Percentiles rank a stretch among this genome's conserved stretches.
These are phyloP conservation scores for Ulmus americana DNA, from an alignment of 331 rosid genomes.

Conservation along the genomic window DNA sequence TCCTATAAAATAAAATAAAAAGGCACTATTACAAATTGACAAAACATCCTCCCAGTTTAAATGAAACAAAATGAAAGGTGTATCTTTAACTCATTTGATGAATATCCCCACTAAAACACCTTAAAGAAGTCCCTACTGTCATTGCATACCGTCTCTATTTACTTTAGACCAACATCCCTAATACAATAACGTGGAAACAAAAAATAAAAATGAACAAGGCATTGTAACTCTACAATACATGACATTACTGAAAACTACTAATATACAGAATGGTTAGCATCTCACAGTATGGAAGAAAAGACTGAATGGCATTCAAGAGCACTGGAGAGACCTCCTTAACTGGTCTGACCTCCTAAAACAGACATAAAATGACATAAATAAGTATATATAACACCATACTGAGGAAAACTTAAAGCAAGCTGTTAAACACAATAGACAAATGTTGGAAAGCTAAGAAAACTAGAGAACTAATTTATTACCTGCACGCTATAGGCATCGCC, in stretches of 20 bases:
- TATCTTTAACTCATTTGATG: not conserved
- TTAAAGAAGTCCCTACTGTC: not conserved
- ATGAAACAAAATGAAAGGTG: not conserved
- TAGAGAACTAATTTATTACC: conserved; percentile 38
- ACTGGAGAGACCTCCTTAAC: conserved; percentile 88
- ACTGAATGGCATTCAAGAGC: conserved; percentile 75
- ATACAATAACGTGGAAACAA: not conserved
- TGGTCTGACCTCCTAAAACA: conserved; percentile 74
- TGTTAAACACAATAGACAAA: conserved; percentile 10
- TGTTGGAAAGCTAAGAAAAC: conserved; percentile 7
- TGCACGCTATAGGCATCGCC: conserved; percentile 83
- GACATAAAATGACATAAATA: conserved; percentile 15
- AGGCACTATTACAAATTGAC: not conserved
- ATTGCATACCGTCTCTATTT: not conserved
- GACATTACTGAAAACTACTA: not conserved
- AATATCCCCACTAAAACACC: not conserved
- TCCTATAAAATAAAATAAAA: not conserved
- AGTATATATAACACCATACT: not conserved
- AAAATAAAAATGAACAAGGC: not conserved
- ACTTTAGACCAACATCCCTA: not conserved
- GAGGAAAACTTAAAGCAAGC: not conserved
- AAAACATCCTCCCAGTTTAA: not conserved
- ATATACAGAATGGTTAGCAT: conserved; percentile 16
- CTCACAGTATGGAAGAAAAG: conserved; percentile 92
- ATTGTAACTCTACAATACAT: not conserved